phyloP scores from a whole-genome alignment of 495 filamentous ascomycete species.

The Daldinia concentrica region DNA sequence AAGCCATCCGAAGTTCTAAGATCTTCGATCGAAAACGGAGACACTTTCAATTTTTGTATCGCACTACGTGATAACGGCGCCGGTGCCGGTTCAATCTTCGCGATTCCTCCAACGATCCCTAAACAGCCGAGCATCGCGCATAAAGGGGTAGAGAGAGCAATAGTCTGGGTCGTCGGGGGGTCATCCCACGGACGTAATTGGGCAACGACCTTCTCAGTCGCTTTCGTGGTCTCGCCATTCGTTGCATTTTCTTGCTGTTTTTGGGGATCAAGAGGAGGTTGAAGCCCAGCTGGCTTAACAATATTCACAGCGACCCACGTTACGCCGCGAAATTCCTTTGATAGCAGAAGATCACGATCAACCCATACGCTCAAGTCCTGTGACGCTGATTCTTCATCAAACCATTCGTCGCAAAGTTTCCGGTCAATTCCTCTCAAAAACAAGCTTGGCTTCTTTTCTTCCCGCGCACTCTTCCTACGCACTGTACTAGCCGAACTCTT shows the following conservation, averaged over 20 bases:
- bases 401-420: conserved; percentile 71
- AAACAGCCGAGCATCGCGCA: conserved; percentile 74
- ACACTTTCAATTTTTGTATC: conserved; percentile 71
- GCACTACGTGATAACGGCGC: conserved; percentile 48
- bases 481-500: conserved; percentile 76
- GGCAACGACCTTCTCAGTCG: conserved; percentile 77
- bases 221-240: conserved; percentile 58
- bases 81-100: conserved; percentile 76
- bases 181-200: conserved; percentile 82
- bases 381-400: conserved; percentile 68
- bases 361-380: conserved; percentile 83
- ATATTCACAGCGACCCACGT: conserved; percentile 79
- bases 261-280: conserved; percentile 77
- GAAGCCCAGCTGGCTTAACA: conserved; percentile 80
- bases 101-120: conserved; percentile 84
- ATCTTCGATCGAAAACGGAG: conserved; percentile 72
- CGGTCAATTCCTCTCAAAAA: conserved; percentile 83
- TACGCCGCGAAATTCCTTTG: conserved; percentile 74
- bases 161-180: conserved; percentile 80
- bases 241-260: conserved; percentile 71
- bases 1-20: conserved; percentile 69
- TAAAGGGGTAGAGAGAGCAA: conserved; percentile 77
- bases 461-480: conserved; percentile 65
- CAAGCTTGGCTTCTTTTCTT: conserved; percentile 69
- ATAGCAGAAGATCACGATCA: conserved; percentile 71